A percentile compares a stretch with the other conserved stretches of the same genome.
phyloP scores from a whole-genome alignment of 164 flowering plant genomes.

The Magnolia officinalis region DNA sequence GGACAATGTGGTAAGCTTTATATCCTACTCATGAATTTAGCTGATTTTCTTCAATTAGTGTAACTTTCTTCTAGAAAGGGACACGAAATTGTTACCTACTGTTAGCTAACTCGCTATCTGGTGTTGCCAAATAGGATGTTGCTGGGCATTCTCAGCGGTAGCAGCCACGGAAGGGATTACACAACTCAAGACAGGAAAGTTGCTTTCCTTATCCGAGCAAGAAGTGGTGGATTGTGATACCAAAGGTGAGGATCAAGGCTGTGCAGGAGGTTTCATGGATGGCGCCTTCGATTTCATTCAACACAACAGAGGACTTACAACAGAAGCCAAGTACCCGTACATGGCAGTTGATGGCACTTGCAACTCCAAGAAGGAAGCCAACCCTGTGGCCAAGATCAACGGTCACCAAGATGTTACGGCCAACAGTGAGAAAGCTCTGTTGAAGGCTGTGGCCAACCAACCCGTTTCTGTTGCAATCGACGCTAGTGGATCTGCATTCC shows the following conservation, averaged over 20 bases:
- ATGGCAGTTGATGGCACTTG: not conserved
- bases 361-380: not conserved
- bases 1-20: no score
- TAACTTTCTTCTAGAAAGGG: no score
- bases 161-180: constrained; percentile 9
- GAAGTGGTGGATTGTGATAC: constrained; percentile 10
- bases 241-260: constrained; percentile 6
- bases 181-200: not conserved
- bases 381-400: not conserved
- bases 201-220: constrained; percentile 3
- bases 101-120: not conserved
- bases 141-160: constrained; percentile 13
- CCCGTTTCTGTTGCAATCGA: constrained; percentile 28
- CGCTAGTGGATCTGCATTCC: not conserved
- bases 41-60: no score
- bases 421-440: constrained; percentile 5
- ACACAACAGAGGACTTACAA: not conserved
- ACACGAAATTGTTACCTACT: no score
- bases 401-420: constrained; percentile 6
- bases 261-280: constrained; percentile 8
- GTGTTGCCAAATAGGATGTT: not conserved
- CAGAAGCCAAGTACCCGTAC: constrained; percentile 9
- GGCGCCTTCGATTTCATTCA: constrained; percentile 5
- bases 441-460: constrained; percentile 22
- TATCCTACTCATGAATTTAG: no score